A percentile compares a stretch with the other conserved stretches of the same genome.
Conservation (phyloP, 345 rosid species). For the Eucalyptus virginea region DNA sequence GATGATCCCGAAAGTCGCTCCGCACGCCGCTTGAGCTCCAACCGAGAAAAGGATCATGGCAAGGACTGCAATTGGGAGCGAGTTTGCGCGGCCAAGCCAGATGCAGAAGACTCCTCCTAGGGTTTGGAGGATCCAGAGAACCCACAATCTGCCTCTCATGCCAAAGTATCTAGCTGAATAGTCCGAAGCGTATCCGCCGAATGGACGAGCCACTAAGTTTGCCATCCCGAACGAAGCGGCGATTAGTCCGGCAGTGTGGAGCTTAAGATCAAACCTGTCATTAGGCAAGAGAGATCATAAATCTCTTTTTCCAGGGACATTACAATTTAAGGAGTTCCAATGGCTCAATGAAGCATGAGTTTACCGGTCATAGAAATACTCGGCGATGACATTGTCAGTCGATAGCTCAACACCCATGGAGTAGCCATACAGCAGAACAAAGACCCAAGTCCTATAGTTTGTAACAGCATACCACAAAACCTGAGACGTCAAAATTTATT, state of each 20-base stretch:
- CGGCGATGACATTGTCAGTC: constrained; percentile 72
- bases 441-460: constrained; percentile 88
- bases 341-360: background rate
- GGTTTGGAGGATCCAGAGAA: constrained; percentile 63
- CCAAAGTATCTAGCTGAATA: constrained; percentile 40
- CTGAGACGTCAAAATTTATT: constrained; percentile 10
- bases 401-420: constrained; percentile 88
- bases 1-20: constrained; percentile 69
- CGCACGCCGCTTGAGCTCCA: constrained; percentile 84
- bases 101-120: constrained; percentile 64
- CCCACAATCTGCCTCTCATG: constrained; percentile 83
- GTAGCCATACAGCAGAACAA: constrained; percentile 74
- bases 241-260: constrained; percentile 64
- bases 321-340: background rate
- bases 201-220: constrained; percentile 63
- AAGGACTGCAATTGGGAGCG: constrained; percentile 56
- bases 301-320: background rate
- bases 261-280: constrained; percentile 52
- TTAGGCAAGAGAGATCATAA: background rate
- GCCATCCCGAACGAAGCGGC: constrained; percentile 90
- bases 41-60: constrained; percentile 73
- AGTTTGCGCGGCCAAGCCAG: constrained; percentile 56
- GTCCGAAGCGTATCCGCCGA: constrained; percentile 69
- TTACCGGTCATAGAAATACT: constrained; percentile 46
- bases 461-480: constrained; percentile 75